Evolutionary conservation across 345 rosid species (phyloP).

Genomic region (Populus davidiana): DNA sequence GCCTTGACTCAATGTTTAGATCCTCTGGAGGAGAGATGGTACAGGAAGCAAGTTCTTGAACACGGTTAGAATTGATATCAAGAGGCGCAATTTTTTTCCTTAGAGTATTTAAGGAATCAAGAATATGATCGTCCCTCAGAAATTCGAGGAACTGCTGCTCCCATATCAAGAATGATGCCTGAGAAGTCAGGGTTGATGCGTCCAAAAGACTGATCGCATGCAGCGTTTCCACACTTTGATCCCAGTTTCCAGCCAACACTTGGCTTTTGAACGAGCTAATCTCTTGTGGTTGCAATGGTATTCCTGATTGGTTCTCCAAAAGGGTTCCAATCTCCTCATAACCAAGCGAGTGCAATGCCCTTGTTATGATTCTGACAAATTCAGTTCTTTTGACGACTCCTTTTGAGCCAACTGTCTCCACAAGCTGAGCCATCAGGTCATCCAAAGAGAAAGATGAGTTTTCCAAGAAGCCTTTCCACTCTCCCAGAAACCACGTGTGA

Average conservation of each 20-base stretch:
- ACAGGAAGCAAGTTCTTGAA: constrained; percentile 47
- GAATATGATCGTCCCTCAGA: constrained; percentile 38
- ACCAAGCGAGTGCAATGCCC: constrained; percentile 61
- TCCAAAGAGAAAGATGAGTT: constrained; percentile 34
- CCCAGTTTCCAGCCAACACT: constrained; percentile 55
- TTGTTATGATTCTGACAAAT: constrained; percentile 52
- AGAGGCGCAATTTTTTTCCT: constrained; percentile 64
- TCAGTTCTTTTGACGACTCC: constrained; percentile 61
- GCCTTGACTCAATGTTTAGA: constrained; percentile 32
- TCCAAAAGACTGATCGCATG: constrained; percentile 42
- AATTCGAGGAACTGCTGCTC: constrained; percentile 63
- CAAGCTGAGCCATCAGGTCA: constrained; percentile 71
- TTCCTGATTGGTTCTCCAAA: constrained; percentile 69
- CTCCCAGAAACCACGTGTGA: constrained; percentile 26
- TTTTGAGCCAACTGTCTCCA: constrained; percentile 54
- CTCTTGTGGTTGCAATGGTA: constrained; percentile 43
- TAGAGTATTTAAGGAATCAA: constrained; percentile 60
- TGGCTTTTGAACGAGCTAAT: constrained; percentile 44
- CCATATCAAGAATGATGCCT: constrained; percentile 51
- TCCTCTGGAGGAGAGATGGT: constrained; percentile 36
- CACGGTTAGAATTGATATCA: constrained; percentile 30
- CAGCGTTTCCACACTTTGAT: constrained; percentile 46
- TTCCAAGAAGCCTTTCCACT: constrained; percentile 39
- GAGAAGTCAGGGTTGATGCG: constrained; percentile 16
- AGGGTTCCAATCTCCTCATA: constrained; percentile 53